A percentile compares a stretch with the other conserved stretches of the same genome.
These are phyloP conservation scores for Boletus tomentosulus DNA, from an alignment of 768 basidiomycete species.

Conservation along the genomic window DNA sequence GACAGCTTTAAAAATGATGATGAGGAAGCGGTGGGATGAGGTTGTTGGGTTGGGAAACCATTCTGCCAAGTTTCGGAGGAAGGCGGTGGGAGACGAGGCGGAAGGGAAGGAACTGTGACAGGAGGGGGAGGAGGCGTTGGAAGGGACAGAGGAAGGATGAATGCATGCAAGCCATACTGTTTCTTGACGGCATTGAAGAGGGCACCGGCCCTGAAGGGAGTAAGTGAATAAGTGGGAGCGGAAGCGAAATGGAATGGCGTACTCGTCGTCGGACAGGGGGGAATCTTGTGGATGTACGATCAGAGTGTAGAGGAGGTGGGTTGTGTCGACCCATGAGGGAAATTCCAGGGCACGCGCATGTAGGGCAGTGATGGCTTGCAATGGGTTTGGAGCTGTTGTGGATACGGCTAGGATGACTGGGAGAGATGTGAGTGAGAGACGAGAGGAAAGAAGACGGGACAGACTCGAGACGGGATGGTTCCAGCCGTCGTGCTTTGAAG, in stretches of 20 bases:
- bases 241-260: constrained; percentile 30
- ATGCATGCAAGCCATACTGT: constrained; percentile 76
- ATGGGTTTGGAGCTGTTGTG: constrained; percentile 74
- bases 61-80: constrained; percentile 22
- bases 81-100: constrained; percentile 64
- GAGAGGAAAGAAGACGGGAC: constrained; percentile 27
- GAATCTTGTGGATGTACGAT: constrained; percentile 74
- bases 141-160: constrained; percentile 59
- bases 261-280: constrained; percentile 76
- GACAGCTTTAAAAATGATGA: constrained; percentile 45
- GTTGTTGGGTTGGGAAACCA: constrained; percentile 5
- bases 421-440: constrained; percentile 8
- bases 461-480: constrained; percentile 80
- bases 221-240: constrained; percentile 7
- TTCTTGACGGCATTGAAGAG: constrained; percentile 86
- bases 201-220: constrained; percentile 55
- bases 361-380: constrained; percentile 75
- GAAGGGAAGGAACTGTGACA: constrained; percentile 59
- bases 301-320: constrained; percentile 65
- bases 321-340: constrained; percentile 78
- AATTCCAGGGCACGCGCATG: constrained; percentile 63
- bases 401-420: constrained; percentile 80
- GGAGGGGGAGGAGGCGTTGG: constrained; percentile 62
- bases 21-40: background rate
- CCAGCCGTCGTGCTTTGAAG: constrained; percentile 73